Percentiles rank a stretch among this genome's conserved stretches.
Conservation (phyloP, 345 rosid genomes). For the Odontarrhena argentea region DNA sequence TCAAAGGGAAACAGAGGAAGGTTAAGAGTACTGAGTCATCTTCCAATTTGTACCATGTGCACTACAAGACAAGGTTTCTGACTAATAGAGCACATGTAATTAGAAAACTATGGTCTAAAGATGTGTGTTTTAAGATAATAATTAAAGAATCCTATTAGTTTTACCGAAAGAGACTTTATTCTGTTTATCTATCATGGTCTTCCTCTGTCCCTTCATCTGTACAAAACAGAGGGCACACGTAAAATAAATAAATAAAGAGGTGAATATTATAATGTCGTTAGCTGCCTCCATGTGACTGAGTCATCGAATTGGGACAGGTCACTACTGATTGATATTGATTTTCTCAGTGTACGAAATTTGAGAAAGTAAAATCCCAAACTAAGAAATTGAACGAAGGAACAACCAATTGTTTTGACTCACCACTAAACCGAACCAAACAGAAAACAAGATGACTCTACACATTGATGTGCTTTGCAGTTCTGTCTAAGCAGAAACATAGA, state of each 20-base stretch:
- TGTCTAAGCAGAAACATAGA: background rate
- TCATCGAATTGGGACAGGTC: background rate
- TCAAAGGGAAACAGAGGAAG: conserved; percentile 13
- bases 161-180: background rate
- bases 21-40: conserved; percentile 27
- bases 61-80: conserved; percentile 23
- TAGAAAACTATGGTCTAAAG: background rate
- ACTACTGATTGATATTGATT: background rate
- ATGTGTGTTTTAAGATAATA: background rate
- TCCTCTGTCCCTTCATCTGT: background rate
- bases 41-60: conserved; percentile 30
- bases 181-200: conserved; percentile 6
- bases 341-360: background rate
- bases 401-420: too few relatives aligned
- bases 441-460: background rate
- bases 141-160: background rate
- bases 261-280: background rate
- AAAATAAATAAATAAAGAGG: background rate
- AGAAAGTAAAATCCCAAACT: background rate
- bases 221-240: background rate
- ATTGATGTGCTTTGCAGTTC: background rate
- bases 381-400: too few relatives aligned
- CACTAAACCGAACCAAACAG: too few relatives aligned
- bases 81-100: conserved; percentile 23
- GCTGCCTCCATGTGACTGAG: background rate